Evolutionary conservation across 1,284 basidiomycete genomes (phyloP).

Genomic region (Tilletiopsis washingtonensis): DNA sequence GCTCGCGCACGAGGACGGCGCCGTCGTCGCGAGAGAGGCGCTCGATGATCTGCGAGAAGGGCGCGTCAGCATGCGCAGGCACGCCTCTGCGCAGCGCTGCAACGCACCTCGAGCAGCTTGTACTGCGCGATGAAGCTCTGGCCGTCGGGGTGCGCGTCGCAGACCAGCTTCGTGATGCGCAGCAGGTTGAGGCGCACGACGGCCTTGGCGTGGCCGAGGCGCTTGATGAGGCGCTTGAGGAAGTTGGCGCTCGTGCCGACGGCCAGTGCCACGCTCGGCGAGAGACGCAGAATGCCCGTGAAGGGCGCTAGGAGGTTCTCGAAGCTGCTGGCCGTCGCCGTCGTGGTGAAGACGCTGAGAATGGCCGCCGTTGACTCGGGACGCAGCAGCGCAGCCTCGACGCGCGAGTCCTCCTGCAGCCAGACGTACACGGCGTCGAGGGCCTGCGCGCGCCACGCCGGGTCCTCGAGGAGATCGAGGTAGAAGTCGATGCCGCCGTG

Average conservation of each 20-base stretch:
- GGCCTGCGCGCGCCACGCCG: constrained; percentile 91
- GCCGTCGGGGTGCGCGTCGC: constrained; percentile 66
- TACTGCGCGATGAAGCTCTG: constrained; percentile 24
- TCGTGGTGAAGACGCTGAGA: constrained; percentile 70
- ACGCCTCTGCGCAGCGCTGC: too few species aligned
- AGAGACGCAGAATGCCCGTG: constrained; percentile 69
- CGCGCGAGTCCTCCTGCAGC: constrained; percentile 89
- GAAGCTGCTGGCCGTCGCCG: constrained; percentile 73
- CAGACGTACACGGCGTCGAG: constrained; percentile 84
- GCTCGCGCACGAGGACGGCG: constrained; percentile 56
- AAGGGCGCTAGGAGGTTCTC: constrained; percentile 83
- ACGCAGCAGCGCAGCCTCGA: constrained; percentile 78
- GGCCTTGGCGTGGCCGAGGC: constrained; percentile 64
- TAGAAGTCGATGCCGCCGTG: constrained; percentile 57
- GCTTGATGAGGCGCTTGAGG: constrained; percentile 76
- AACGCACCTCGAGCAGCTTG: constrained; percentile 19
- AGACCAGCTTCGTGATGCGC: constrained; percentile 72
- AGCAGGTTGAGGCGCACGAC: constrained; percentile 84
- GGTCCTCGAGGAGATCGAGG: constrained; percentile 73
- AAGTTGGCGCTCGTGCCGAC: constrained; percentile 69
- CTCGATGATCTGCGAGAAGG: constrained; percentile 16
- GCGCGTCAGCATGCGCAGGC: too few species aligned
- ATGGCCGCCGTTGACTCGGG: constrained; percentile 63
- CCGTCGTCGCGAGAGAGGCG: constrained; percentile 25
- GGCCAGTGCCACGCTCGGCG: constrained; percentile 63